A percentile compares a stretch with the other conserved stretches of the same genome.
Conservation (phyloP, 108 stramenopile genomes). For the Cyclotella choctawhatcheeana region DNA sequence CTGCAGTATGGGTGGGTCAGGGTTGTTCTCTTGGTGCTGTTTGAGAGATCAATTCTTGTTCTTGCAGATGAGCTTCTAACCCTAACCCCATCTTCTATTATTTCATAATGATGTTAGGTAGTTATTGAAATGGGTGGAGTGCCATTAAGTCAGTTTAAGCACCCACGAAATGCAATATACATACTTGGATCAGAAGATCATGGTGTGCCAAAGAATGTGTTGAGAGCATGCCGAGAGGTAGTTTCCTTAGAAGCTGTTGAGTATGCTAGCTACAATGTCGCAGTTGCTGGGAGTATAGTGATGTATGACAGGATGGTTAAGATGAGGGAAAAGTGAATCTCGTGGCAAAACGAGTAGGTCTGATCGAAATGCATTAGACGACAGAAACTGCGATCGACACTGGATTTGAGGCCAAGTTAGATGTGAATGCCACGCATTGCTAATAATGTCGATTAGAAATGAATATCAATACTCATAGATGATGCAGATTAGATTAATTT, state of each 20-base stretch:
- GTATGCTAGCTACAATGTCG: conserved; percentile 58
- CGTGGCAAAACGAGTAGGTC: not conserved
- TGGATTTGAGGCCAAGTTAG: too few relatives aligned
- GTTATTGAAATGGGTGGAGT: conserved; percentile 58
- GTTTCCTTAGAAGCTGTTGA: conserved; percentile 50
- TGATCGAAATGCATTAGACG: not conserved
- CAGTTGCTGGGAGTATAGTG: conserved; percentile 55
- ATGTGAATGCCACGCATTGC: too few relatives aligned
- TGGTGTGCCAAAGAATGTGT: conserved; percentile 45
- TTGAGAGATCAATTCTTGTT: too few relatives aligned
- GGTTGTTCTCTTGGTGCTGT: too few relatives aligned
- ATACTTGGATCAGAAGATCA: conserved; percentile 54
- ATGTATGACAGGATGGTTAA: conserved; percentile 55
- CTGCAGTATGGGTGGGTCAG: conserved; percentile 46
- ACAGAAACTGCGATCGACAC: too few relatives aligned
- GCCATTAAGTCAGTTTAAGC: conserved; percentile 39
- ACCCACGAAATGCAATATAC: conserved; percentile 53
- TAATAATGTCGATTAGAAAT: too few relatives aligned
- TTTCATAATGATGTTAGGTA: too few relatives aligned
- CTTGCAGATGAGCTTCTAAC: too few relatives aligned
- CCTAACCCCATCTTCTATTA: too few relatives aligned
- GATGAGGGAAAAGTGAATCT: conserved; percentile 17
- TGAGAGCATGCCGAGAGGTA: conserved; percentile 43
- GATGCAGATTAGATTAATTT: not conserved
- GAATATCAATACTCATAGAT: not conserved